Percentiles rank a stretch among this genome's conserved stretches.
These are phyloP conservation scores for Coccomyxa subellipsoidea DNA, from an alignment of 163 green algal species.

Conservation along the genomic window DNA sequence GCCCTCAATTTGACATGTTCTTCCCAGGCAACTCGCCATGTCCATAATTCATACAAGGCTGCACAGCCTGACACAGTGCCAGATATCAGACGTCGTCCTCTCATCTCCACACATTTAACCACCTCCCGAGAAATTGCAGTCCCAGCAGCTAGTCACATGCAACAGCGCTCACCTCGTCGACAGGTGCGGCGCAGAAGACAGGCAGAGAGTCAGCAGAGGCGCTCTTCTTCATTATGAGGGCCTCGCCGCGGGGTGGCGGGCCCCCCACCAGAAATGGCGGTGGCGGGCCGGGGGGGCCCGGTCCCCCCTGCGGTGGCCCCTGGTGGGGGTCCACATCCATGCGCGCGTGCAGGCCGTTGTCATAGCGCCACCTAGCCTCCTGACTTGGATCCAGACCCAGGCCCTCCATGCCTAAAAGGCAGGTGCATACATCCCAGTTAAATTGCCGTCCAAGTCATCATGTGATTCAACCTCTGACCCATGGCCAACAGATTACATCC, in stretches of 20 bases:
- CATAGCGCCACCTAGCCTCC: background rate
- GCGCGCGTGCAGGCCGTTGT: background rate
- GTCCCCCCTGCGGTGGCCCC: background rate
- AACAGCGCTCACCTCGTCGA: background rate
- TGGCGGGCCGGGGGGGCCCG: too few species aligned
- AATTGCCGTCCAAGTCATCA: too few species aligned
- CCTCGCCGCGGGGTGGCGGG: background rate
- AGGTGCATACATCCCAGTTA: background rate
- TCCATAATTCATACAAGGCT: too few species aligned
- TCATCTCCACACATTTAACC: too few species aligned
- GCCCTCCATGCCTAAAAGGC: background rate
- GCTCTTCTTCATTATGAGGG: background rate
- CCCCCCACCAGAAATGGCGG: background rate
- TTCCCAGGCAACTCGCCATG: too few species aligned
- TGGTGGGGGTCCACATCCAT: background rate
- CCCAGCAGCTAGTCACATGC: background rate
- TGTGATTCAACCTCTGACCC: too few species aligned
- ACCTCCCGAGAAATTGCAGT: too few species aligned
- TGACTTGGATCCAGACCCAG: background rate
- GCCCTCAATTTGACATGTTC: too few species aligned
- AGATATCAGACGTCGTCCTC: too few species aligned
- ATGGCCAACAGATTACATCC: too few species aligned
- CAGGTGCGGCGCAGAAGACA: background rate
- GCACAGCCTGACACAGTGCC: too few species aligned
- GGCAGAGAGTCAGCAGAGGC: background rate